Base-by-base conservation (phyloP, 768 basidiomycete genomes). In the Filobasidium floriforme region DNA sequence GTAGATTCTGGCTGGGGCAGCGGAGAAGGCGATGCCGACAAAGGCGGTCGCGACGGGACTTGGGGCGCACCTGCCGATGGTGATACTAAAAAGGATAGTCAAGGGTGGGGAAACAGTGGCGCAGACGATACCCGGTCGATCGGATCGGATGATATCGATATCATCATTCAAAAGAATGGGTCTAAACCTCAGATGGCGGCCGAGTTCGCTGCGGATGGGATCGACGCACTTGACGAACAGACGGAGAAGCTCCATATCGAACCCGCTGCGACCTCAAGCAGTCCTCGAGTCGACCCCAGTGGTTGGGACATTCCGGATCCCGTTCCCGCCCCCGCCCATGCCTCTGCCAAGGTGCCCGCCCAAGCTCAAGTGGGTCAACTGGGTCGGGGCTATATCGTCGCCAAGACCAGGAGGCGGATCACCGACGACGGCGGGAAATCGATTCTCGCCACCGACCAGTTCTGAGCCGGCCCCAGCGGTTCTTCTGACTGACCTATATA, bases 321-420 rank as follows among this genome's bases (percentile, higher is more conserved):
- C 32, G 32, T 9, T 9, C 32, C 32, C 9, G 32, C 32, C 9
- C 32, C 46, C 46, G 54, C 24, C 26, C 54, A 6, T 15, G 54
- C 54, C 22, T 7, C 6, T 28, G 6, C 26, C 22, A 57, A 24
- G 22, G 26, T 19, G 4, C 24, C 19, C 29, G 29, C 6, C 5
- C 19, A 24, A 7, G 5, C 32, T 3, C 32, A 60, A 26, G 59
- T 46, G n/a, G 64, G 59, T 24, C 66, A 57, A n/a, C 26, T 67
- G 19, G 66, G 66, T 32, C 4, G 66, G 37, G 66, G 61, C 6
- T 67, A 67, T 29, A n/a, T 67, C 37, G 32, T 55, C 37, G 61
- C 59, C 37, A 67, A 67, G 44, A 62, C 66, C 2, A 46, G 66
- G n/a, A 28, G 61, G 26, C 57, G 66, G 41, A 41, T 67, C 19